Base-by-base conservation (phyloP, 106 monocot genomes). In the Phalaenopsis equestris region DNA sequence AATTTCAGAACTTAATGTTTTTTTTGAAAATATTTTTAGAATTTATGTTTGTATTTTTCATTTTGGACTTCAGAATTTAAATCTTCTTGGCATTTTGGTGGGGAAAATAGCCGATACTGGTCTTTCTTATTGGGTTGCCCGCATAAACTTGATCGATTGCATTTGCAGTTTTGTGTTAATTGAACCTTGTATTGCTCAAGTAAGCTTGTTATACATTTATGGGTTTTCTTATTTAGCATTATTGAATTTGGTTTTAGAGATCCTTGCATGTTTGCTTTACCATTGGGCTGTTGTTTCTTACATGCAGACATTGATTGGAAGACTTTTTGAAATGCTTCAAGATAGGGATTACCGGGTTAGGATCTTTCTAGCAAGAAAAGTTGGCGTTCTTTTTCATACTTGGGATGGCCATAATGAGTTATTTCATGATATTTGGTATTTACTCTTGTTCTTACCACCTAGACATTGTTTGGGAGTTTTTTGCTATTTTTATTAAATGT, bases 401-500 rank as follows among this genome's bases (percentile, higher is more conserved):
- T 98, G 98, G 98, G 98, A 98, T 91, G 98, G 98, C 5, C 98
- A 98, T 81, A 84, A 82, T 52, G 94, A 89, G 55, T 86, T 98
- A 39, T 92, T 98, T 61, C 85, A 98, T 86, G 98, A 98, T 87
- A 86, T 94, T 83, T 92, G 98, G 98, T 94, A 88, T 72, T 55
- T 80, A 19, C 43, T 74, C 43, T 45, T 45, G 14, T 45, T 74
- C 41, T 42, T n/a, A 74, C 43, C n/a, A n/a, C n/a, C n/a, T 43
- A 21, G 8, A 45, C 18, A 43, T 18, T 74, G 14, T 3, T 38
- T 8, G 41, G 10, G n/a, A 19, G n/a, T 74, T 7, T 10, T 52
- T 52, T 19, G 45, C 15, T 74, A 74, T 1, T 74, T 74, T 6
- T 43, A 74, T 43, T 74, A 18, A 45, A 70, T 11, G 38, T 70